These are phyloP conservation scores for Fusarium guadeloupense DNA, from an alignment of 2,329 filamentous ascomycete species.

Conservation along the genomic window DNA sequence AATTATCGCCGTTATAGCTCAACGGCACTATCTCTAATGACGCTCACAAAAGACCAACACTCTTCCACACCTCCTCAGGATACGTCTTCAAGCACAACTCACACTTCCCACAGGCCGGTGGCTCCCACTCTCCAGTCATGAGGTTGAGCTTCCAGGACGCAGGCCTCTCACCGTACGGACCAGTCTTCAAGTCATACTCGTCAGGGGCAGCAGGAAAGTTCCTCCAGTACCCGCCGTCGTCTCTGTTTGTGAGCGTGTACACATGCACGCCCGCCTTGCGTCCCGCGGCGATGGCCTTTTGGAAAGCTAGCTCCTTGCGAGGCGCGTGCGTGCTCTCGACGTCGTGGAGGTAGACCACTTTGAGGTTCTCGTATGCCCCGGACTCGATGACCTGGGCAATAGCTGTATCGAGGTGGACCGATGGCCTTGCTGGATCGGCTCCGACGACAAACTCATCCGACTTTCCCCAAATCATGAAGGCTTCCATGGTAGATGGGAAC, in stretches of 20 bases:
- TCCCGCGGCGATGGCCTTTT: conserved; percentile 12
- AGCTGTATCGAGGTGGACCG: not conserved
- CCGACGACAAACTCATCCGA: rapidly evolving
- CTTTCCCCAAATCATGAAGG: conserved; percentile 10
- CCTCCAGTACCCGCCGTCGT: conserved; percentile 22
- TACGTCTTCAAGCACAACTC: conserved; percentile 22
- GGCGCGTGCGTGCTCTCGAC: not conserved
- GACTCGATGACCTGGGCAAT: conserved; percentile 13
- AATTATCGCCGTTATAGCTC: not conserved
- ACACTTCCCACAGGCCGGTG: conserved; percentile 26
- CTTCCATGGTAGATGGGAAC: conserved; percentile 9
- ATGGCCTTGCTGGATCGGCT: not conserved
- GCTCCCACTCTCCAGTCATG: conserved; percentile 17
- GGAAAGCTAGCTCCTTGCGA: not conserved
- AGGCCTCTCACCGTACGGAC: conserved; percentile 17
- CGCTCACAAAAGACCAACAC: not conserved
- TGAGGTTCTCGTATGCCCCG: not conserved
- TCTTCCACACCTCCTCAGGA: conserved; percentile 22
- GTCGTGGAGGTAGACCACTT: conserved; percentile 19
- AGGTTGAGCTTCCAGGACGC: conserved; percentile 10
- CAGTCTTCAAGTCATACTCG: conserved; percentile 26
- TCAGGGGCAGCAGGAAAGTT: conserved; percentile 23
- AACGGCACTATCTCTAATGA: not conserved
- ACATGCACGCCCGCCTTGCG: conserved; percentile 11
- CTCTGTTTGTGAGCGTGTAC: conserved; percentile 17